Conservation (phyloP, 306 rosid species). For the Rosa persica region DNA sequence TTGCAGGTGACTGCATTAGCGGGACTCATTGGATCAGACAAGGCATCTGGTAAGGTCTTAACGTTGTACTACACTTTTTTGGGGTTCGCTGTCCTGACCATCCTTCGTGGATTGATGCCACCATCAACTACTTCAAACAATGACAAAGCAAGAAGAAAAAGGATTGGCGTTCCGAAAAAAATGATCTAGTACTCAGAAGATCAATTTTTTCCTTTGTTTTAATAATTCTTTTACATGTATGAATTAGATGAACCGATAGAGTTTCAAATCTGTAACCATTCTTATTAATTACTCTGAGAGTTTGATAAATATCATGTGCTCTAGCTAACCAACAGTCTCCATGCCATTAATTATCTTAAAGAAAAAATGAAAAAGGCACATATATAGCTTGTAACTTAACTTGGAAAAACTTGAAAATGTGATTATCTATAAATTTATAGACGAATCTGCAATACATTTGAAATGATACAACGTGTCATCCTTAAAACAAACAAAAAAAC, state of each 20-base stretch:
- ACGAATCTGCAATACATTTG: too few relatives aligned
- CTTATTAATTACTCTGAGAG: neutral
- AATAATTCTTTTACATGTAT: too few relatives aligned
- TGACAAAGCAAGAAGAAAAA: slow-evolving; percentile 41
- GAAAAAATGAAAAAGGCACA: too few relatives aligned
- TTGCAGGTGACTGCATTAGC: slow-evolving; percentile 51
- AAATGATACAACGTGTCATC: too few relatives aligned
- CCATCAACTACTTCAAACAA: slow-evolving; percentile 25
- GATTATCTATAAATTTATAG: too few relatives aligned
- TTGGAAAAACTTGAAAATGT: too few relatives aligned
- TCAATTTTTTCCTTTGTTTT: neutral
- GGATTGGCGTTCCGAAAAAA: neutral
- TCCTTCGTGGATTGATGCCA: slow-evolving; percentile 44
- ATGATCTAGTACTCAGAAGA: neutral
- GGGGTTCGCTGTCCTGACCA: slow-evolving; percentile 45
- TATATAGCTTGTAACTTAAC: too few relatives aligned
- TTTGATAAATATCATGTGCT: neutral
- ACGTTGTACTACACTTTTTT: slow-evolving; percentile 36
- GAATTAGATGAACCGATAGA: neutral
- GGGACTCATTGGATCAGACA: slow-evolving; percentile 42
- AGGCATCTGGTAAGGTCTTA: slow-evolving; percentile 50
- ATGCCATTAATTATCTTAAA: too few relatives aligned
- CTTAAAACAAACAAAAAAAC: too few relatives aligned
- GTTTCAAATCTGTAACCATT: neutral
- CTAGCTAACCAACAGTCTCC: too few relatives aligned